phyloP scores from a whole-genome alignment of 2,329 filamentous ascomycete species.

The Ramularia endophylla region DNA sequence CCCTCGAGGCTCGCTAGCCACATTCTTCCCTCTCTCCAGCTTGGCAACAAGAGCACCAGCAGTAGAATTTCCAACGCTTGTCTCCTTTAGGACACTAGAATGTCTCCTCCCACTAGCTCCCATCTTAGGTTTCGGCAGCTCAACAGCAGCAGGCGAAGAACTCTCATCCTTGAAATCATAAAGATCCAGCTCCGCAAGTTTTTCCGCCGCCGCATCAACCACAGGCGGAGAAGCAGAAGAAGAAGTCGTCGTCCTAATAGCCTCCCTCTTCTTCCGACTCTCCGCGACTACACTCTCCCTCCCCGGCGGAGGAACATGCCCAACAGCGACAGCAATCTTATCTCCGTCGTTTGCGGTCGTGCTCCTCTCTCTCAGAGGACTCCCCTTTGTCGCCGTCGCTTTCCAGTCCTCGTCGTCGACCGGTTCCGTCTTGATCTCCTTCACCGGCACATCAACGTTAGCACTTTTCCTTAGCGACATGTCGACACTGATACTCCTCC shows the following conservation, averaged over 20 bases:
- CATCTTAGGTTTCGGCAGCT: conserved; percentile 3
- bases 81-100: background rate
- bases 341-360: conserved; percentile 1
- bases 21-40: conserved; percentile 1
- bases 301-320: background rate
- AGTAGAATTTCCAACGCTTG: background rate
- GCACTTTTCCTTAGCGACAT: background rate
- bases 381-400: conserved; percentile 10
- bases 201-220: conserved; percentile 19
- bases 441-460: conserved; percentile 2
- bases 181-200: conserved; percentile 27
- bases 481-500: conserved; percentile 8
- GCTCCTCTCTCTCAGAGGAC: conserved; percentile 18
- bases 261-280: too few species aligned
- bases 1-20: conserved; percentile 28
- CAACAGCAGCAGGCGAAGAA: background rate
- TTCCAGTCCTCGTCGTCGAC: conserved; percentile 26
- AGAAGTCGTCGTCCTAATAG: background rate
- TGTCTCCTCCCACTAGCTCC: conserved; percentile 4
- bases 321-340: background rate
- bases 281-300: too few species aligned
- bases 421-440: conserved; percentile 26
- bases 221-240: conserved; percentile 3
- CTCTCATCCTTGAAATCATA: conserved; percentile 28
- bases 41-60: background rate